These are phyloP conservation scores for Rhodotorula babjevae DNA, from an alignment of 768 basidiomycete species.

Conservation along the genomic window DNA sequence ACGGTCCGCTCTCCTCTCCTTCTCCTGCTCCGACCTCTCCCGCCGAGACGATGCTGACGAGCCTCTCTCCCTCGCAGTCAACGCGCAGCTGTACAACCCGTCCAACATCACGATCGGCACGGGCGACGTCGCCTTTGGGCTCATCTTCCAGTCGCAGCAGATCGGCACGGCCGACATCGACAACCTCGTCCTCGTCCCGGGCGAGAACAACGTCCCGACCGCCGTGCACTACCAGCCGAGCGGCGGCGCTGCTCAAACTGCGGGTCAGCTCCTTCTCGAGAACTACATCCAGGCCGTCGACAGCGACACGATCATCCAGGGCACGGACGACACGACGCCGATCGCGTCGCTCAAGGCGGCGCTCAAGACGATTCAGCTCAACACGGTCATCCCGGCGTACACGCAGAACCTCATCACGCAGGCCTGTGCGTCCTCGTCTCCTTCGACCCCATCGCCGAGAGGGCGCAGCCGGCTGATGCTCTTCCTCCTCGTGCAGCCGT, in stretches of 20 bases:
- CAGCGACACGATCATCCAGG: constrained; percentile 54
- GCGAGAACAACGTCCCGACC: constrained; percentile 57
- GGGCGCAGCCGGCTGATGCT: constrained; percentile 37
- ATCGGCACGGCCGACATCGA: constrained; percentile 61
- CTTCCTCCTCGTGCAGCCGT: constrained; percentile 51
- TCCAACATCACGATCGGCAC: constrained; percentile 53
- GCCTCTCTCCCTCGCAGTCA: constrained; percentile 43
- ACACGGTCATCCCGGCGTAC: constrained; percentile 61
- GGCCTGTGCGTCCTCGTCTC: constrained; percentile 52
- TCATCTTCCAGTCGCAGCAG: constrained; percentile 57
- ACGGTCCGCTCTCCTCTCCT: constrained; percentile 26
- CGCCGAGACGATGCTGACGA: background rate
- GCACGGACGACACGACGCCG: constrained; percentile 57
- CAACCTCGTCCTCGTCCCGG: constrained; percentile 59
- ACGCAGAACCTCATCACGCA: constrained; percentile 58
- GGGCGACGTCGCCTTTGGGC: constrained; percentile 61
- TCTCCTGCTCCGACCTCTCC: background rate
- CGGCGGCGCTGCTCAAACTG: constrained; percentile 55
- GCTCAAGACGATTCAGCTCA: constrained; percentile 59
- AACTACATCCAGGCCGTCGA: constrained; percentile 63
- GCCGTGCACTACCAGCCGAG: constrained; percentile 60
- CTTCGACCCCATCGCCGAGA: too few species aligned
- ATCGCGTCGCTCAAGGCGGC: constrained; percentile 62
- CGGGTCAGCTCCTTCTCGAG: constrained; percentile 58
- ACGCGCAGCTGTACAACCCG: constrained; percentile 62